These are phyloP conservation scores for Ammopiptanthus mongolicus DNA, from an alignment of 306 rosid species.

Conservation along the genomic window DNA sequence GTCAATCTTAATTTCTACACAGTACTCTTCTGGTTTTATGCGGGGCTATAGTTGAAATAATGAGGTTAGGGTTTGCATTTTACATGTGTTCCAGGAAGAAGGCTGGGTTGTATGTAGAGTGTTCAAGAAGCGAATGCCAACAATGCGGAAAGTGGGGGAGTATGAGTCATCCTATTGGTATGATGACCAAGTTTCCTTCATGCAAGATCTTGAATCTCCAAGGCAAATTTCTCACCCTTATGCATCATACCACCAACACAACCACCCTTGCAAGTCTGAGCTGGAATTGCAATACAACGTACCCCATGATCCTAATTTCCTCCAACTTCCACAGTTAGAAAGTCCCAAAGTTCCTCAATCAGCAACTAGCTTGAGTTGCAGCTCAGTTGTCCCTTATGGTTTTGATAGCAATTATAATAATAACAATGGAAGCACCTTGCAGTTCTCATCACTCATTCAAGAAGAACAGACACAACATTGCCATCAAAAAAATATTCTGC, in stretches of 20 bases:
- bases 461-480: slow-evolving; percentile 41
- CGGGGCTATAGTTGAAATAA: background rate
- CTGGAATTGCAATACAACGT: slow-evolving; percentile 49
- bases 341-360: slow-evolving; percentile 60
- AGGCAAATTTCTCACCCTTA: slow-evolving; percentile 36
- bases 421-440: slow-evolving; percentile 31
- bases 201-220: slow-evolving; percentile 70
- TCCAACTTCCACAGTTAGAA: slow-evolving; percentile 79
- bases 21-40: background rate
- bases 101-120: slow-evolving; percentile 94
- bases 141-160: slow-evolving; percentile 53
- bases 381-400: slow-evolving; percentile 24
- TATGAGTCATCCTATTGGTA: slow-evolving; percentile 76
- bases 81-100: slow-evolving; percentile 43
- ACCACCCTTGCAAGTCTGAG: slow-evolving; percentile 62
- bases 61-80: background rate
- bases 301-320: slow-evolving; percentile 47
- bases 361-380: too few species aligned
- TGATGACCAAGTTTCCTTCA: slow-evolving; percentile 71
- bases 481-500: slow-evolving; percentile 17
- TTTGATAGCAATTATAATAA: slow-evolving; percentile 12
- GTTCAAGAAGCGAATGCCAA: slow-evolving; percentile 66
- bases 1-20: background rate
- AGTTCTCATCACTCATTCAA: slow-evolving; percentile 41
- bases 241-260: slow-evolving; percentile 33